Evolutionary conservation across 177 flowering plant genomes (phyloP).

Genomic region (Vitis hybrid): DNA sequence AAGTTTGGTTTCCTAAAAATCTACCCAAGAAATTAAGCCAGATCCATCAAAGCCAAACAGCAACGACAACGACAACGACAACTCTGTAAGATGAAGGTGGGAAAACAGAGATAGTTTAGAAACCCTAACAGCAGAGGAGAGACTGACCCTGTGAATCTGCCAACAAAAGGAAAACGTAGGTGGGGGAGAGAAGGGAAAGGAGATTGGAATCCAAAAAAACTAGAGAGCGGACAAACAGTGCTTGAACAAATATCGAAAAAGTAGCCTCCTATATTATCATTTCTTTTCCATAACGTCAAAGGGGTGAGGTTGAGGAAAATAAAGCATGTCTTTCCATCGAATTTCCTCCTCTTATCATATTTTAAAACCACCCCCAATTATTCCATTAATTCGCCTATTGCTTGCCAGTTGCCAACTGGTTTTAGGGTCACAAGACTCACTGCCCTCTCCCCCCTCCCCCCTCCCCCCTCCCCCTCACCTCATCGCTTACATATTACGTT

Average conservation of each 20-base stretch:
- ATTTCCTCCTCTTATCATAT: not conserved
- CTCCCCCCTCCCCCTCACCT: not conserved
- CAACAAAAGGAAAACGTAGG: too few relatives aligned
- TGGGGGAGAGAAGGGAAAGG: not conserved
- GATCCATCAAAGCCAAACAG: not conserved
- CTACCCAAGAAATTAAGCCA: not conserved
- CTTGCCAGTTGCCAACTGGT: constrained; percentile 17
- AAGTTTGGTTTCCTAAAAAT: not conserved
- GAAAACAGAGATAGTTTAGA: too few relatives aligned
- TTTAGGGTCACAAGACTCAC: too few relatives aligned
- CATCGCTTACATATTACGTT: not conserved
- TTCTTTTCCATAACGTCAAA: not conserved
- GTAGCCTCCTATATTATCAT: not conserved
- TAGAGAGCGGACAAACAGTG: constrained; percentile 45
- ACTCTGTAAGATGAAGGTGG: too few relatives aligned
- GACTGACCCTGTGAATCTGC: too few relatives aligned
- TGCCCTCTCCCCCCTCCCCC: too few relatives aligned
- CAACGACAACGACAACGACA: too few relatives aligned
- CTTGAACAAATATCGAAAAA: constrained; percentile 36
- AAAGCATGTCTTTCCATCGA: not conserved
- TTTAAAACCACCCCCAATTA: not conserved
- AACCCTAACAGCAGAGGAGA: too few relatives aligned
- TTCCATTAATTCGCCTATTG: not conserved
- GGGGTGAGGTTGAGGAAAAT: too few relatives aligned
- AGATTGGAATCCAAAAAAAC: constrained; percentile 20